These are phyloP conservation scores for Gymnopus androsaceus DNA, from an alignment of 1,284 basidiomycete genomes.

Conservation along the genomic window DNA sequence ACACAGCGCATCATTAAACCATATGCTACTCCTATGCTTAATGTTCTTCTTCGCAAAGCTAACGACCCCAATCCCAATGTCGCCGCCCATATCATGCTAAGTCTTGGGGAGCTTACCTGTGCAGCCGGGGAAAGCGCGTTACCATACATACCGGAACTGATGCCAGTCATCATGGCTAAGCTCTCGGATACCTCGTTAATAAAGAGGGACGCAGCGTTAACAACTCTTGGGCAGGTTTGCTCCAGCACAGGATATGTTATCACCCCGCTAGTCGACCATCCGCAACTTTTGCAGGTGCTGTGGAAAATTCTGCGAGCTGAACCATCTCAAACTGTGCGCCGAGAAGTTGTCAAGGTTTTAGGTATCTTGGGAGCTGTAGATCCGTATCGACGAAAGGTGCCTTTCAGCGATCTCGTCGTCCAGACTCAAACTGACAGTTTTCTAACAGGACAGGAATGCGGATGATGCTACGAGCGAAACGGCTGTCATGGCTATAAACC, in stretches of 20 bases:
- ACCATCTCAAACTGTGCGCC: conserved; percentile 70
- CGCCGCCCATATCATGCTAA: conserved; percentile 91
- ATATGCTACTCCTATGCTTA: conserved; percentile 95
- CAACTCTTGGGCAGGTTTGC: conserved; percentile 93
- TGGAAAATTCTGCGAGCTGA: conserved; percentile 90
- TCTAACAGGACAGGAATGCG: conserved; percentile 63
- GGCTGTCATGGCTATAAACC: conserved; percentile 60
- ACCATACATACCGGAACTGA: conserved; percentile 82
- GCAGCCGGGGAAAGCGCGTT: conserved; percentile 94
- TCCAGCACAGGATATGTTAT: conserved; percentile 97
- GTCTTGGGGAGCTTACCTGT: conserved; percentile 90
- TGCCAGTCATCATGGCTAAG: conserved; percentile 88
- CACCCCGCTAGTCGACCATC: conserved; percentile 87
- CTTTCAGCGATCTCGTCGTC: conserved; percentile 15
- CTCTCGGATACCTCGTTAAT: conserved; percentile 84
- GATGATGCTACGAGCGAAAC: conserved; percentile 79
- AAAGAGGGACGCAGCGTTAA: conserved; percentile 93
- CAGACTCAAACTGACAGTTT: conserved; percentile 14
- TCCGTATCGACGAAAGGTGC: conserved; percentile 91
- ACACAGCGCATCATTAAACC: conserved; percentile 95
- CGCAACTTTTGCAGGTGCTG: conserved; percentile 85
- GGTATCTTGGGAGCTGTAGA: conserved; percentile 98
- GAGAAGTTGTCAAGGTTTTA: conserved; percentile 92
- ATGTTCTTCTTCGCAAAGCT: conserved; percentile 88
- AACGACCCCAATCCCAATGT: conserved; percentile 86